Percentiles rank a stretch among this genome's conserved stretches.
Conservation (phyloP, 768 basidiomycete species). For the Dictyophora rubrovolvata region DNA sequence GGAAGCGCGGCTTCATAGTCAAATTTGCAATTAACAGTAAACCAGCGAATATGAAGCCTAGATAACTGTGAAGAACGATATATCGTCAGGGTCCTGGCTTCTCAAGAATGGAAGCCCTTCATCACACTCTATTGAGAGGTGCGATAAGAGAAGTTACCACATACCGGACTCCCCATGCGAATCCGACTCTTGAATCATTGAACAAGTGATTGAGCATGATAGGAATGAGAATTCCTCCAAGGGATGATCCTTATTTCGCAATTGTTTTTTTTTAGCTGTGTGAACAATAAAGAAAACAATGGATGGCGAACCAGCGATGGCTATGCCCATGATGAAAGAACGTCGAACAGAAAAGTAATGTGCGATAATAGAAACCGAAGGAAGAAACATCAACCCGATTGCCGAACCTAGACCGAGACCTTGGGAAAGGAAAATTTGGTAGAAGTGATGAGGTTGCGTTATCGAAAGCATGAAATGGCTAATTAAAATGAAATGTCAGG, state of each 20-base stretch:
- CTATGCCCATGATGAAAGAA: constrained; percentile 29
- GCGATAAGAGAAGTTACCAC: background rate
- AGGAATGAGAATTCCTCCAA: constrained; percentile 23
- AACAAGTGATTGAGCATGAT: constrained; percentile 26
- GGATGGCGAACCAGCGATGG: background rate
- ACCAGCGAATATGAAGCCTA: constrained; percentile 13
- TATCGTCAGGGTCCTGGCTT: background rate
- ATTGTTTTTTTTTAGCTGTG: constrained; percentile 9
- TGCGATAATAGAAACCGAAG: constrained; percentile 34
- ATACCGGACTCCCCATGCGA: background rate
- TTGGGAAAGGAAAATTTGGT: constrained; percentile 30
- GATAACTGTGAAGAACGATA: background rate
- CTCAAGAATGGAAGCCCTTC: background rate
- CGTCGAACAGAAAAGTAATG: constrained; percentile 35
- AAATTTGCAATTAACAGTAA: constrained; percentile 16
- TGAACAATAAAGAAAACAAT: background rate
- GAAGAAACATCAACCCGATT: constrained; percentile 41
- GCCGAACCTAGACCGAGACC: constrained; percentile 34
- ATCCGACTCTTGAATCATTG: constrained; percentile 6
- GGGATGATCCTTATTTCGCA: constrained; percentile 21
- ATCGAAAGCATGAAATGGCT: constrained; percentile 12
- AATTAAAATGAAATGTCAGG: background rate
- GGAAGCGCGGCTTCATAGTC: constrained; percentile 14
- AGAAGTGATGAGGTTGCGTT: constrained; percentile 3
- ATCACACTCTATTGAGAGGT: background rate